phyloP scores from a whole-genome alignment of 2,329 filamentous ascomycete species.

The Fusarium coffeatum region DNA sequence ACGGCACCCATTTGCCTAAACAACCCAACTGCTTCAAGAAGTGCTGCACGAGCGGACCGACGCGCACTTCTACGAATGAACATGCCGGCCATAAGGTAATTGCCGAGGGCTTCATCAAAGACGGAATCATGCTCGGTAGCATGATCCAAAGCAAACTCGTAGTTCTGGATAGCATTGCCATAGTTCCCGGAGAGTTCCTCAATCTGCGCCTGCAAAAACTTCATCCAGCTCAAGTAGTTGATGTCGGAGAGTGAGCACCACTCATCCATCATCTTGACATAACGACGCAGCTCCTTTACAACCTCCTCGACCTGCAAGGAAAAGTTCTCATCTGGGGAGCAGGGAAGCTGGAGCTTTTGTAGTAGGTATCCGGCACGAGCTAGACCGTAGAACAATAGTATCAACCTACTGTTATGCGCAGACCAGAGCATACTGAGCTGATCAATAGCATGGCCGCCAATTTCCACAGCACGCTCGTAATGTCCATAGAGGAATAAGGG shows the following conservation, averaged over 20 bases:
- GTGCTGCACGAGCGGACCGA: constrained; percentile 74
- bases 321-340: constrained; percentile 56
- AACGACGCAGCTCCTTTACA: constrained; percentile 63
- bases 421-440: constrained; percentile 67
- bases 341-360: constrained; percentile 61
- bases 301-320: constrained; percentile 59
- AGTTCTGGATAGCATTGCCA: constrained; percentile 69
- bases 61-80: constrained; percentile 73
- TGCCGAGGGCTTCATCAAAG: constrained; percentile 78
- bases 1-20: constrained; percentile 76
- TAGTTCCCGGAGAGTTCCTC: constrained; percentile 70
- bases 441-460: constrained; percentile 64
- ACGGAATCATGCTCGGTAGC: constrained; percentile 73
- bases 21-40: constrained; percentile 74
- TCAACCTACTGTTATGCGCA: constrained; percentile 66
- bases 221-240: constrained; percentile 78
- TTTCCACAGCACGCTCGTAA: constrained; percentile 67
- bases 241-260: constrained; percentile 73
- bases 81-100: constrained; percentile 79
- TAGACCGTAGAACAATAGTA: constrained; percentile 71
- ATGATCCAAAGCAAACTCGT: constrained; percentile 79
- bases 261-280: constrained; percentile 70
- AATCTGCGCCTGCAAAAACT: constrained; percentile 75
- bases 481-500: constrained; percentile 72
- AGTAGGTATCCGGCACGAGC: constrained; percentile 65